Base-by-base conservation (phyloP, 1,284 basidiomycete genomes). In the Heterobasidion parviporum region DNA sequence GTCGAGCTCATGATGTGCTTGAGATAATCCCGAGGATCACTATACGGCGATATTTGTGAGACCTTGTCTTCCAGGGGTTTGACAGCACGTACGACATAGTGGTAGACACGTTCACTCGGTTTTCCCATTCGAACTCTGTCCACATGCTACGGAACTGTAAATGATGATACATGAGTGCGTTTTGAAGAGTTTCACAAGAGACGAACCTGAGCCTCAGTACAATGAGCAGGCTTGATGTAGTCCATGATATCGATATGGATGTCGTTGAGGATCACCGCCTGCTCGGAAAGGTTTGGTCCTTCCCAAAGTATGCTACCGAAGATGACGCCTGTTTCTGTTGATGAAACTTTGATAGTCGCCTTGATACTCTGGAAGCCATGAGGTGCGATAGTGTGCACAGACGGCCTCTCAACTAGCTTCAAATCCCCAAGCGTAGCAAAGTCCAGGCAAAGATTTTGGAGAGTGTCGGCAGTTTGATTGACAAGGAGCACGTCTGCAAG, bases 201-300 rank as follows among this genome's bases (percentile, higher is more conserved):
- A 67, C 79, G 58, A 66, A 92, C 92, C 82, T 96, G 92, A 35
- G 90, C 86, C 71, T 99, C 96, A 57, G 89, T 97, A 73, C 94
- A 97, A 67, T 92, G 92, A 4, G 94, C 93, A 0, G 96, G 95
- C 70, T 97, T 94, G 76, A 99, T 99, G 72, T 98, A 99, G 71
- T 98, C 96, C 91, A 99, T 96, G 63, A 99, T 98, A 71, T 99
- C 97, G 62, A 98, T 93, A 72, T 98, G 94, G 58, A 98, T 95
- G 72, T 98, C 96, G 70, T 94, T 98, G 65, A 98, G 72, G 52
- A 99, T 95, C 43, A 93, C 94, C 71, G 86, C 93, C 52, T 85
- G 85, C 67, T 96, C 92, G 0, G 86, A 79, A 63, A 94, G 85
- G 50, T 87, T 90, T 5, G 86, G 85, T n/a, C 90, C 91, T 63